Evolutionary conservation across 1,139 yeast genomes (phyloP), one percentile per base, ranked within the genome.

Genomic region (Pichia kudriavzevii): DNA sequence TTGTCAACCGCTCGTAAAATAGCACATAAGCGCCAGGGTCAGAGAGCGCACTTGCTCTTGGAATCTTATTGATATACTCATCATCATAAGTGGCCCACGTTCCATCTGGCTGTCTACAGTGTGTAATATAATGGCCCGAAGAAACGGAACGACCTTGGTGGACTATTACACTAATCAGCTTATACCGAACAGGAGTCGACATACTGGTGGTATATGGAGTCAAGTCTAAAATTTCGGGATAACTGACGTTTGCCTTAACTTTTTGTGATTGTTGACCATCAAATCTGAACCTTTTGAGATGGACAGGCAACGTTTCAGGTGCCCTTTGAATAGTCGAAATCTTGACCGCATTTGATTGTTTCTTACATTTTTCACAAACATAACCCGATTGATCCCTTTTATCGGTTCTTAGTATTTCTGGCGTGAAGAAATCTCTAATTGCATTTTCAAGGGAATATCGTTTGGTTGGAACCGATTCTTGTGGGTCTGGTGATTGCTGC

Each of bases 51-150:
- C 73, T 77, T 38, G 74, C 67, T 52, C 83, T 93, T 28, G 79
- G 69, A 36, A 84, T 75, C 43, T 68, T 69, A 51, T 83, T 81
- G 45, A 85, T 77, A 52, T 79, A 76, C 51, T 91, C 97, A 54
- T 91, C 99, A 56, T 91, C 97, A 56, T 88, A 91, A 9, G 88
- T 80, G 22, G 85, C 79, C 98, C 98, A 91, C 2, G 79, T 60
- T 2, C 85, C 85, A 56, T 84, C 91, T 2, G 96, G 95, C 56
- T 88, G 95, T 44, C 82, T 73, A 53, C 95, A 84, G 55, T 83
- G 87, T 1, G 95, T 81, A 43, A 87, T 74, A 53, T 91, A 91
- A 59, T 91, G 99, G 5, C 99, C 99, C 7, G 93, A 79, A 31
- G 88, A 78, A 11, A 88, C 77, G 1, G 95, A 82, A 43, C 97